A percentile compares a stretch with the other conserved stretches of the same genome.
Conservation (phyloP, 306 rosid species). For the Sophora flavescens region DNA sequence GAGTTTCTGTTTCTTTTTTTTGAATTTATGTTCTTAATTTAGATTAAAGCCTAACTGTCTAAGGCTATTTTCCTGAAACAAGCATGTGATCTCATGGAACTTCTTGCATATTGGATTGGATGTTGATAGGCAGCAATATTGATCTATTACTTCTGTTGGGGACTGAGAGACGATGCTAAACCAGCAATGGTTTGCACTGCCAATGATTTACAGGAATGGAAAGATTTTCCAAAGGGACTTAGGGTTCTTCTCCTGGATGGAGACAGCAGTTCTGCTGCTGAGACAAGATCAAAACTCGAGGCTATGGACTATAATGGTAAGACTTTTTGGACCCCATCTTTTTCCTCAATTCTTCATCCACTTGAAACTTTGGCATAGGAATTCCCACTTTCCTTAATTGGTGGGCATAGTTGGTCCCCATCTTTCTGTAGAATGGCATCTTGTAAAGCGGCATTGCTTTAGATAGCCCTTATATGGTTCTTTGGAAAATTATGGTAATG, state of each 20-base stretch:
- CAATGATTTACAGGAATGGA: slow-evolving; percentile 91
- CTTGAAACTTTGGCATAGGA: slow-evolving; percentile 34
- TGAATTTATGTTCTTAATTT: slow-evolving; percentile 11
- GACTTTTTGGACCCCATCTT: slow-evolving; percentile 37
- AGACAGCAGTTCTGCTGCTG: slow-evolving; percentile 75
- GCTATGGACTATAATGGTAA: slow-evolving; percentile 90
- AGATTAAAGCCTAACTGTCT: background rate
- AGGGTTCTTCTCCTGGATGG: slow-evolving; percentile 90
- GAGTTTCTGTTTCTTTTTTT: slow-evolving; percentile 30
- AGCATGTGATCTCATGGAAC: slow-evolving; percentile 53
- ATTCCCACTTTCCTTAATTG: slow-evolving; percentile 41
- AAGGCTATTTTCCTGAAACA: slow-evolving; percentile 39
- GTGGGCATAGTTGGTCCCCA: slow-evolving; percentile 54
- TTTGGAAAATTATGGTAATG: slow-evolving; percentile 44
- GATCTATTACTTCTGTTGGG: slow-evolving; percentile 49
- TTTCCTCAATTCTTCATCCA: slow-evolving; percentile 35
- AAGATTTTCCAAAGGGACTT: slow-evolving; percentile 96
- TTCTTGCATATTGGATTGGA: slow-evolving; percentile 56
- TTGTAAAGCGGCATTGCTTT: slow-evolving; percentile 46
- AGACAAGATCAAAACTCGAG: slow-evolving; percentile 78
- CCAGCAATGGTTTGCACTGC: slow-evolving; percentile 99
- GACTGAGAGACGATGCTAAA: slow-evolving; percentile 88
- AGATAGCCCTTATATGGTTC: slow-evolving; percentile 40
- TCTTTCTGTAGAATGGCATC: slow-evolving; percentile 48
- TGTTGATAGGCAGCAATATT: slow-evolving; percentile 45